Percentiles rank a stretch among this genome's conserved stretches.
Conservation (phyloP, 768 basidiomycete species). For the Kwoniella dendrophila region DNA sequence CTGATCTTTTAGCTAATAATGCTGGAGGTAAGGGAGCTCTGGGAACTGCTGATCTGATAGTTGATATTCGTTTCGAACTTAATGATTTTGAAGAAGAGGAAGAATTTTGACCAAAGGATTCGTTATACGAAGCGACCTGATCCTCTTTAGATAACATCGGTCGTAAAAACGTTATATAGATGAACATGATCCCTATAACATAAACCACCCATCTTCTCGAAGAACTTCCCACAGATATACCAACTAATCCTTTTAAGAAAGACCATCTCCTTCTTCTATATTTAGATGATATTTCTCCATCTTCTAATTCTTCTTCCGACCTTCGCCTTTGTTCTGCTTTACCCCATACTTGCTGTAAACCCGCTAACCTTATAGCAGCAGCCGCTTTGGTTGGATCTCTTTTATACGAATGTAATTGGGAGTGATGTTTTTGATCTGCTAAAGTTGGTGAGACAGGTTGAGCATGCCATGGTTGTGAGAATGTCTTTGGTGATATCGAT, state of each 20-base stretch:
- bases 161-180: neutral
- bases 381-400: constrained; percentile 1
- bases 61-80: neutral
- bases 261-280: neutral
- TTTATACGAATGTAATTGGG: constrained; percentile 14
- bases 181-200: neutral
- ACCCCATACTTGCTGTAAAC: neutral
- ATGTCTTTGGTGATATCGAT: neutral
- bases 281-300: constrained; percentile 2
- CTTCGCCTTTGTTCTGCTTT: neutral
- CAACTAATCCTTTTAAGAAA: neutral
- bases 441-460: constrained; percentile 5
- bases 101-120: neutral
- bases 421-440: constrained; percentile 8
- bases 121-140: neutral
- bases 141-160: neutral
- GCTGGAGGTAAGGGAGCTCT: constrained; percentile 10
- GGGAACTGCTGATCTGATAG: neutral
- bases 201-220: constrained; percentile 3
- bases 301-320: constrained; percentile 2
- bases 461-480: too few relatives aligned
- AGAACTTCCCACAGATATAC: neutral
- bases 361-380: neutral
- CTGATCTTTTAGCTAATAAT: constrained; percentile 2
- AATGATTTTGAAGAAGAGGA: neutral